Evolutionary conservation across 2,329 filamentous ascomycete species (phyloP).

Genomic region (Epichloe festucae): DNA sequence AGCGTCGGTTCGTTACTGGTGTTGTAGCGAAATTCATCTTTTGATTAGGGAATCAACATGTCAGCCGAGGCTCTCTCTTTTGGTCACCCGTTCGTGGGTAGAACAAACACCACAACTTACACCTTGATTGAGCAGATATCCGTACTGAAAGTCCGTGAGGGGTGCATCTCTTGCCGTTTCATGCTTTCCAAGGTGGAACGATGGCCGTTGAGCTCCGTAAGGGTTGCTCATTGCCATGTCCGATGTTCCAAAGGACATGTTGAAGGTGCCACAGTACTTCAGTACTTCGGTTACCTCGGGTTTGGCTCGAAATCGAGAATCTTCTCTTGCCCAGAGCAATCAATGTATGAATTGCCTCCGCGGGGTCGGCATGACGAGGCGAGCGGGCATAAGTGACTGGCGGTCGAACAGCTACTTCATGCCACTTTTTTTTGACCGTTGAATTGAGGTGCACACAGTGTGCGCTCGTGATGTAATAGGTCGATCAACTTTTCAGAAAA

Average conservation of each 20-base stretch:
- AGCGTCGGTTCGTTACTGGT: conserved; percentile 63
- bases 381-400: background rate
- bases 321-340: background rate
- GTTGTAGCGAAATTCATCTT: conserved; percentile 71
- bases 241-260: conserved; percentile 13
- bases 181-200: conserved; percentile 63
- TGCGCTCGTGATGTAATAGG: background rate
- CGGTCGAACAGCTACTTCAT: background rate
- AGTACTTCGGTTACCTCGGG: no score
- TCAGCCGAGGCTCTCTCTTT: background rate
- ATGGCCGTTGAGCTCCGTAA: conserved; percentile 21
- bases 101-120: conserved; percentile 34
- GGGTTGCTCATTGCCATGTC: conserved; percentile 14
- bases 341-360: background rate
- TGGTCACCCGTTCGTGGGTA: background rate
- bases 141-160: conserved; percentile 51
- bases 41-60: background rate
- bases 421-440: background rate
- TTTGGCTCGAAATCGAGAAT: background rate
- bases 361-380: background rate
- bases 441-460: conserved; percentile 4
- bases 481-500: background rate
- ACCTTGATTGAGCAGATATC: conserved; percentile 54
- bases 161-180: conserved; percentile 49
- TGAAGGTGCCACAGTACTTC: background rate